A percentile compares a stretch with the other conserved stretches of the same genome.
Conservation (phyloP, 2,329 filamentous ascomycete species). For the Trichothecium roseum region DNA sequence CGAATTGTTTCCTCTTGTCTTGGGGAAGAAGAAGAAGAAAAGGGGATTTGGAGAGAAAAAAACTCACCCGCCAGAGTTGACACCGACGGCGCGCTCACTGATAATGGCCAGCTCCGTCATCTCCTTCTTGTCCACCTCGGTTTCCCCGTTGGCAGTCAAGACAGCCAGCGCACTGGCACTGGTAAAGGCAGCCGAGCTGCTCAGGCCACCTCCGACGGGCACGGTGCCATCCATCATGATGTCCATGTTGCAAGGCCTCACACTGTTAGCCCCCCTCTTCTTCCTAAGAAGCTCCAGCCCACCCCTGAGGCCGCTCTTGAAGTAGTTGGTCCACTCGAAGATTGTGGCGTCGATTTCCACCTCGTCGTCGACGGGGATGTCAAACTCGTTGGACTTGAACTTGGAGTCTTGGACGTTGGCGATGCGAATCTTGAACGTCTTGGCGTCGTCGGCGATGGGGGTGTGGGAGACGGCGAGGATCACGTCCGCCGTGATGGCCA, state of each 20-base stretch:
- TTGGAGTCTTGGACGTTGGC: slow-evolving; percentile 67
- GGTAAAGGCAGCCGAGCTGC: slow-evolving; percentile 88
- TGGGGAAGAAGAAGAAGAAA: slow-evolving; percentile 1
- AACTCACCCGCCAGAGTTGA: slow-evolving; percentile 83
- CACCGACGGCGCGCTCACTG: slow-evolving; percentile 85
- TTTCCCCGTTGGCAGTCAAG: slow-evolving; percentile 73
- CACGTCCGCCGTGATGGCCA: slow-evolving; percentile 87
- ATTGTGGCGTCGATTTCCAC: slow-evolving; percentile 76
- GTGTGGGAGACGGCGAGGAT: slow-evolving; percentile 67
- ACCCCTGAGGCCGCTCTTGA: slow-evolving; percentile 81
- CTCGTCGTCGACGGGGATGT: slow-evolving; percentile 49
- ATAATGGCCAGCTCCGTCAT: slow-evolving; percentile 89
- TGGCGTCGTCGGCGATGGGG: slow-evolving; percentile 33
- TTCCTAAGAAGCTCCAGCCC: slow-evolving; percentile 68
- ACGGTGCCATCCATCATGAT: slow-evolving; percentile 87
- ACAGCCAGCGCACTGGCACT: slow-evolving; percentile 83
- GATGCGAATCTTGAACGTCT: slow-evolving; percentile 60
- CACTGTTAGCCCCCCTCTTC: slow-evolving; percentile 45
- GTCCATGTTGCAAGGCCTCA: slow-evolving; percentile 66
- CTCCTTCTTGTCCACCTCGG: slow-evolving; percentile 77
- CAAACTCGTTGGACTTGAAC: slow-evolving; percentile 68
- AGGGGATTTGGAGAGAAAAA: slow-evolving; percentile 1
- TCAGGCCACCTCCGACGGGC: slow-evolving; percentile 82
- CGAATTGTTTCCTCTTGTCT: slow-evolving; percentile 10
- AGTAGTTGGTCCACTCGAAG: slow-evolving; percentile 97